These are phyloP conservation scores for Corchorus olitorius DNA, from an alignment of 345 rosid species.

Conservation along the genomic window DNA sequence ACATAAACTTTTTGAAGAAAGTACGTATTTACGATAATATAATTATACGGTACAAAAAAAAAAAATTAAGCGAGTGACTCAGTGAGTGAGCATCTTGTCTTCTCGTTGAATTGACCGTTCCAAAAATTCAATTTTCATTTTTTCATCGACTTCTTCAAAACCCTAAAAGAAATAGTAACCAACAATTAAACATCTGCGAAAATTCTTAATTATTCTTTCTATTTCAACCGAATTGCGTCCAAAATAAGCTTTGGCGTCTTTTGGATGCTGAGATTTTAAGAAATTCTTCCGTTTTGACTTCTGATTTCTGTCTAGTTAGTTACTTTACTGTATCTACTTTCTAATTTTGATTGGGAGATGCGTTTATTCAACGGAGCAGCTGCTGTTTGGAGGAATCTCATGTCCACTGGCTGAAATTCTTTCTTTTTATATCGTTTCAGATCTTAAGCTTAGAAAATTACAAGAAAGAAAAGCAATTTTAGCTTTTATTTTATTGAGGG, in stretches of 20 bases:
- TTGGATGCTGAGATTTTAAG: background rate
- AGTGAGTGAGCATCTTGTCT: background rate
- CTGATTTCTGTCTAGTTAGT: background rate
- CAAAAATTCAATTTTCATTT: background rate
- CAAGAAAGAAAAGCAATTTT: background rate
- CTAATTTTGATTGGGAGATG: background rate
- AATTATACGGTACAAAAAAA: too few species aligned
- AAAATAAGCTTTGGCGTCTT: constrained; percentile 19
- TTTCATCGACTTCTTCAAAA: background rate
- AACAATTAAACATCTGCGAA: background rate
- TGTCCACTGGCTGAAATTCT: background rate
- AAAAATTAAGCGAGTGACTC: background rate
- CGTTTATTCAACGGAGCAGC: background rate
- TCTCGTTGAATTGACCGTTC: background rate
- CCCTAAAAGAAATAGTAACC: background rate
- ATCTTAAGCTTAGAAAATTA: constrained; percentile 6
- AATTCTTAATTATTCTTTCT: background rate
- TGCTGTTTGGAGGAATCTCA: background rate
- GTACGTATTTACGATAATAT: too few species aligned
- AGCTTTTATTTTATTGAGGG: background rate
- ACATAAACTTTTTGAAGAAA: too few species aligned
- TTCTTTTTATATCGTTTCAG: background rate
- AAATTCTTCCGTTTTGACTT: background rate
- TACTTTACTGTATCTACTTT: background rate
- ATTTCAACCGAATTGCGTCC: constrained; percentile 7